These are phyloP conservation scores for Pleurostoma richardsiae DNA, from an alignment of 2,329 filamentous ascomycete species.

Conservation along the genomic window DNA sequence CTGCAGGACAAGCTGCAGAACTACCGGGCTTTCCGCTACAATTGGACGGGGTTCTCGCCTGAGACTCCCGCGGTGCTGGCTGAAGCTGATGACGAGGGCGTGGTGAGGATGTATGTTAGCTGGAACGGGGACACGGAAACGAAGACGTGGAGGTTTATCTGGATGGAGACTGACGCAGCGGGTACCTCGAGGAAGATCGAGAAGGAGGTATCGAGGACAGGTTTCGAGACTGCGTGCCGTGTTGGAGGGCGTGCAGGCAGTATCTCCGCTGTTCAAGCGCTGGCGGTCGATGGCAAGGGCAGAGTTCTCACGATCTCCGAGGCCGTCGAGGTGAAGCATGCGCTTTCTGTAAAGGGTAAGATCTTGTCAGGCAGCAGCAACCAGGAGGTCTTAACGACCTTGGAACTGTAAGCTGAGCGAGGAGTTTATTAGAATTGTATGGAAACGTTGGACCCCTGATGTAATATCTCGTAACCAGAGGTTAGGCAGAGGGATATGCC, in stretches of 20 bases:
- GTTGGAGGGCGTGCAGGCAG: background rate
- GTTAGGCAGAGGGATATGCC: too few relatives aligned
- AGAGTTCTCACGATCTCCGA: background rate
- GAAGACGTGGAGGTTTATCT: conserved; percentile 13
- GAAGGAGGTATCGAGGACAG: background rate
- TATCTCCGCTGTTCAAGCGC: background rate
- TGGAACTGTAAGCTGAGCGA: too few relatives aligned
- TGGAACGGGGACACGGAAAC: conserved; percentile 41
- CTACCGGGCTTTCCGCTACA: conserved; percentile 49
- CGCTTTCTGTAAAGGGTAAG: background rate
- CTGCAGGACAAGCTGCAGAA: conserved; percentile 36
- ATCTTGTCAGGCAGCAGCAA: too few relatives aligned
- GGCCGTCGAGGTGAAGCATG: background rate
- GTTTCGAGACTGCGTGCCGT: background rate
- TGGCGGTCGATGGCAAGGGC: background rate
- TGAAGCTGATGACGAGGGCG: conserved; percentile 13
- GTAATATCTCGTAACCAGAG: too few relatives aligned
- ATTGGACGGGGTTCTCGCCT: conserved; percentile 43
- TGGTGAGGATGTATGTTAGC: conserved; percentile 26
- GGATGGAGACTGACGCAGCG: background rate
- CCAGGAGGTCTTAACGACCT: too few relatives aligned
- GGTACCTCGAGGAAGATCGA: background rate
- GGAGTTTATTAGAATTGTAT: too few relatives aligned
- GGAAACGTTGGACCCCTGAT: too few relatives aligned
- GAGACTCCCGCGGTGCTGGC: conserved; percentile 26